A percentile compares a stretch with the other conserved stretches of the same genome.
Conservation (phyloP, 257 asterid species). For the Schizonepeta tenuifolia region DNA sequence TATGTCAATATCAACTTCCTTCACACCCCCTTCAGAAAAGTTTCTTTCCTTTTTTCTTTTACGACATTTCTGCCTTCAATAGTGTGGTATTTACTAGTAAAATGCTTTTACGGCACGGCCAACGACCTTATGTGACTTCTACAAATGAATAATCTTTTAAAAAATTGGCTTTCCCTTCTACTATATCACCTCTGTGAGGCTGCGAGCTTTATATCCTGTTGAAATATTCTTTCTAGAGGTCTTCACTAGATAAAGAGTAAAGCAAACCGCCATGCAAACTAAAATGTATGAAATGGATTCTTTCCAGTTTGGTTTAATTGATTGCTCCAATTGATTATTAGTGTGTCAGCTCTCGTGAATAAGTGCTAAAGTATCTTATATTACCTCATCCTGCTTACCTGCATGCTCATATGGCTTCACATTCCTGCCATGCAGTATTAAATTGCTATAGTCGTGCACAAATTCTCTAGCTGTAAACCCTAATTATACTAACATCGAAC, state of each 20-base stretch:
- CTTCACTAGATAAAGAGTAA: conserved; percentile 3
- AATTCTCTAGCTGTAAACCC: conserved; percentile 7
- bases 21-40: no score
- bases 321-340: background rate
- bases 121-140: no score
- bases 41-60: background rate
- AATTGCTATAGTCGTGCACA: conserved; percentile 5
- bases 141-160: no score
- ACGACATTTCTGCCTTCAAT: background rate
- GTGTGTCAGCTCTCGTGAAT: conserved; percentile 1
- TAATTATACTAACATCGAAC: conserved; percentile 32
- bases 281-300: conserved; percentile 11
- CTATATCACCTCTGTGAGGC: no score
- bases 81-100: no score
- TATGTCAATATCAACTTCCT: background rate
- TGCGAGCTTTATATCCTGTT: background rate
- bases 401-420: background rate
- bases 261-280: background rate
- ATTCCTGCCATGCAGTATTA: conserved; percentile 1
- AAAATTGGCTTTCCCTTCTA: no score
- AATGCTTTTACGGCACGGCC: no score
- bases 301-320: conserved; percentile 4
- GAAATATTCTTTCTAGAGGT: conserved; percentile 17
- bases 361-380: background rate
- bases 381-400: background rate